Percentiles rank a stretch among this genome's conserved stretches.
These are phyloP conservation scores for Solanum virginianum DNA, from an alignment of 257 asterid species.

Conservation along the genomic window DNA sequence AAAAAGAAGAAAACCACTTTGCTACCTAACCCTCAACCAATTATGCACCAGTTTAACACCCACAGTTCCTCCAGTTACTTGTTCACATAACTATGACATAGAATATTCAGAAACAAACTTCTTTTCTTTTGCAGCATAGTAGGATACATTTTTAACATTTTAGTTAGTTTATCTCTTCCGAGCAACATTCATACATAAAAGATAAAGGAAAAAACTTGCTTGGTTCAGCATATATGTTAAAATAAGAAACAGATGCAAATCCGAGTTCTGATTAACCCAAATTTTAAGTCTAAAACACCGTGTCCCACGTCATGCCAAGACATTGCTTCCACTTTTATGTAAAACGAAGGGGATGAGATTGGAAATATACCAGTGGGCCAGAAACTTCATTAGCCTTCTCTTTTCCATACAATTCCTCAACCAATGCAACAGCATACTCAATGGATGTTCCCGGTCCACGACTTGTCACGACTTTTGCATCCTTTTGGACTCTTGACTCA, in stretches of 20 bases:
- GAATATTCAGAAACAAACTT: background rate
- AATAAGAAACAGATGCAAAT: background rate
- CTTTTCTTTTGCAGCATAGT: background rate
- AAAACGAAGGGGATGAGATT: background rate
- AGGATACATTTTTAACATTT: background rate
- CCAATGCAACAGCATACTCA: slow-evolving; percentile 76
- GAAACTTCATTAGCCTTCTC: slow-evolving; percentile 76
- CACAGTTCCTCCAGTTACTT: background rate
- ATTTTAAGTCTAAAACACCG: background rate
- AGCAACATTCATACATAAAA: background rate
- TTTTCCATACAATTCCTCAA: slow-evolving; percentile 69
- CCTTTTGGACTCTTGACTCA: slow-evolving; percentile 80
- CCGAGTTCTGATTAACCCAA: background rate
- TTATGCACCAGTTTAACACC: background rate
- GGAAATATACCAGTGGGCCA: slow-evolving; percentile 58
- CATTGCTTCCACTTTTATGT: background rate
- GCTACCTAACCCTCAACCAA: background rate
- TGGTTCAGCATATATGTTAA: background rate
- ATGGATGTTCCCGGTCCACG: slow-evolving; percentile 92
- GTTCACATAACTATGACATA: background rate
- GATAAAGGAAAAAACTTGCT: background rate
- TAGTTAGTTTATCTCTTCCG: background rate
- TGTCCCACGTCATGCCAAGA: background rate
- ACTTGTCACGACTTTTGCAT: slow-evolving; percentile 83
- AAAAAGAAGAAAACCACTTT: background rate